These are phyloP conservation scores for Colletotrichum chrysophilum DNA, from an alignment of 2,329 filamentous ascomycete species.

Conservation along the genomic window DNA sequence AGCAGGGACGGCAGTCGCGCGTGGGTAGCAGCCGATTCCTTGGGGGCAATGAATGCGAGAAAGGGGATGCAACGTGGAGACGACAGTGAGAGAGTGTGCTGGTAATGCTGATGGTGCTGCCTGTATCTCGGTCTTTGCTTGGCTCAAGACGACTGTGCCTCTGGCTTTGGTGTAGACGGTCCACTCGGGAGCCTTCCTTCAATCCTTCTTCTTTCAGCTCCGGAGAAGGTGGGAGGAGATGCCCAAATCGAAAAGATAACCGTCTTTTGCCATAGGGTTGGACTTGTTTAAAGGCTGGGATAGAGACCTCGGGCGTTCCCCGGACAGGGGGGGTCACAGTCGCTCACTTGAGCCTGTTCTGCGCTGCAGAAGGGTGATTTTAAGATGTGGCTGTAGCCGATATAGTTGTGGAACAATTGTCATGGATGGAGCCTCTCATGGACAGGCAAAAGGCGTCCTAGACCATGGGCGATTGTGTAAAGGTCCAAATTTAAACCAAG, in stretches of 20 bases:
- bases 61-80: conserved; percentile 21
- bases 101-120: background rate
- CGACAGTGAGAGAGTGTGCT: background rate
- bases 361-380: background rate
- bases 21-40: conserved; percentile 3
- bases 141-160: background rate
- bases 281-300: background rate
- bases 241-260: background rate
- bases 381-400: conserved; percentile 18
- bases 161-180: background rate
- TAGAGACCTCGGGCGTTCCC: conserved; percentile 15
- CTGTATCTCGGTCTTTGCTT: background rate
- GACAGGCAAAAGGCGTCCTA: background rate
- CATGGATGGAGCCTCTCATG: conserved; percentile 2
- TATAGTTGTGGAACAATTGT: conserved; percentile 6
- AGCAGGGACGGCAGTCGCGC: conserved; percentile 4
- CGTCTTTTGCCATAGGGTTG: background rate
- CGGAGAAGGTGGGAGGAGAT: background rate
- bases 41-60: conserved; percentile 6
- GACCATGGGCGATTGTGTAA: background rate
- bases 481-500: conserved; percentile 1
- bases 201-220: background rate
- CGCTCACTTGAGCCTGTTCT: background rate
- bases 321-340: background rate
- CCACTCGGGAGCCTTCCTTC: background rate